Conservation (phyloP, 495 filamentous ascomycete species). For the Penicillium salamii region DNA sequence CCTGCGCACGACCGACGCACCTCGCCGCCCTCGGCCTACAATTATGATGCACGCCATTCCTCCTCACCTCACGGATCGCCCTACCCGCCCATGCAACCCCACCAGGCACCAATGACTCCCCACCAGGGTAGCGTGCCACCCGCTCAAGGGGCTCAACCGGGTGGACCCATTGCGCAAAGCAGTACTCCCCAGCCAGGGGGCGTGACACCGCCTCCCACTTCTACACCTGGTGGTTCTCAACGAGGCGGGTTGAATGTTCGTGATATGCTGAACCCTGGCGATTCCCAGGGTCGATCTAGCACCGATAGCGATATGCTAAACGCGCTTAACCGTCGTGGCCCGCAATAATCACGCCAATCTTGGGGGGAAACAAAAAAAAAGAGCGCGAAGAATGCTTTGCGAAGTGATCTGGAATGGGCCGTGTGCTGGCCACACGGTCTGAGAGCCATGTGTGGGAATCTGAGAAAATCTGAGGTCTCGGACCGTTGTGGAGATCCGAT, state of each 20-base stretch:
- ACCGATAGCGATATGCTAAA: slow-evolving; percentile 58
- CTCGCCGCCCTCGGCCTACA: slow-evolving; percentile 48
- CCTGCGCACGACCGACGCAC: slow-evolving; percentile 47
- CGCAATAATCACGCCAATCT: slow-evolving; percentile 29
- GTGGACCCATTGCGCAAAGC: neutral
- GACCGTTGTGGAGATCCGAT: slow-evolving; percentile 5
- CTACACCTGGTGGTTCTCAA: slow-evolving; percentile 35
- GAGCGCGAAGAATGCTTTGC: slow-evolving; percentile 4
- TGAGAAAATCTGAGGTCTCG: slow-evolving; percentile 10
- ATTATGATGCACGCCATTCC: slow-evolving; percentile 48
- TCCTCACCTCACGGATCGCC: slow-evolving; percentile 51
- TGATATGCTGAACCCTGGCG: slow-evolving; percentile 50
- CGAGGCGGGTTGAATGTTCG: slow-evolving; percentile 52
- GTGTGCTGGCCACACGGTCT: slow-evolving; percentile 32
- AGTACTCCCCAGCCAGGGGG: slow-evolving; percentile 15
- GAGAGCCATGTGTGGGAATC: slow-evolving; percentile 21
- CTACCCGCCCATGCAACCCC: slow-evolving; percentile 42
- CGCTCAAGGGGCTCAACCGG: neutral
- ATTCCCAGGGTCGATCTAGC: slow-evolving; percentile 46
- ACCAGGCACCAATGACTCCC: slow-evolving; percentile 14
- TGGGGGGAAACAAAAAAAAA: too few relatives aligned
- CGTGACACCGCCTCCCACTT: slow-evolving; percentile 40
- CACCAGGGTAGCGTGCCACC: slow-evolving; percentile 5
- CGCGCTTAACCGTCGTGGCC: slow-evolving; percentile 47
- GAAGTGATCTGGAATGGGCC: slow-evolving; percentile 14